A percentile compares a stretch with the other conserved stretches of the same genome.
Evolutionary conservation across 176 grass and related monocot species (phyloP).

Genomic region (Olyra latifolia): DNA sequence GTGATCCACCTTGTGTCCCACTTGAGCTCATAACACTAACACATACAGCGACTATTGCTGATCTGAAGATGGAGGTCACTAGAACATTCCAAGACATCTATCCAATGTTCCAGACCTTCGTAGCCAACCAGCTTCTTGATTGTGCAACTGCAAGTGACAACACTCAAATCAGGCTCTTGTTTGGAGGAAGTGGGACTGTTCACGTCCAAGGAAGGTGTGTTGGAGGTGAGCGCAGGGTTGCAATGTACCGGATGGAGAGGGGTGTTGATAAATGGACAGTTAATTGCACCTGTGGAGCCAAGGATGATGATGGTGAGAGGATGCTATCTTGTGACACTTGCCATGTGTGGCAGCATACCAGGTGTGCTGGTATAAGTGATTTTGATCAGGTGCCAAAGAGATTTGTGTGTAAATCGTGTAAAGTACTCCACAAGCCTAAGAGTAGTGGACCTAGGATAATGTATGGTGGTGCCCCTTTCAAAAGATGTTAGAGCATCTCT

Average conservation of each 20-base stretch:
- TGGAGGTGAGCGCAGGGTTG: constrained; percentile 34
- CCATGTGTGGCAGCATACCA: constrained; percentile 78
- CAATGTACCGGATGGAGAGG: constrained; percentile 62
- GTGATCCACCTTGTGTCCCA: constrained; percentile 44
- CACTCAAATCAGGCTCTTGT: constrained; percentile 58
- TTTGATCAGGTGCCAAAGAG: constrained; percentile 58
- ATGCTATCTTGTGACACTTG: constrained; percentile 83
- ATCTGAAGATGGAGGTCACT: constrained; percentile 56
- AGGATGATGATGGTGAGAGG: constrained; percentile 78
- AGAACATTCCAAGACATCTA: constrained; percentile 61
- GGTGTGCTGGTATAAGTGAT: constrained; percentile 71
- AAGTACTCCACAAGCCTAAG: constrained; percentile 30
- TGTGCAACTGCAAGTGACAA: constrained; percentile 36
- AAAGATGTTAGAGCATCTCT: constrained; percentile 38
- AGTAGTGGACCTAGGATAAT: neutral
- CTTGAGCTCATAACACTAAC: constrained; percentile 54
- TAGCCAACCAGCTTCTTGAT: constrained; percentile 55
- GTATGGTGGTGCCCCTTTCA: constrained; percentile 31
- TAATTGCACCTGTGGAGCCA: constrained; percentile 67
- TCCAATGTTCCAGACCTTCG: constrained; percentile 56
- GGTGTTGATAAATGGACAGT: constrained; percentile 71
- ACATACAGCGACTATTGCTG: constrained; percentile 49
- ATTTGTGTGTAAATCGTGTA: constrained; percentile 69
- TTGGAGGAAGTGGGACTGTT: constrained; percentile 39
- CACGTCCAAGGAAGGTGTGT: constrained; percentile 41